Evolutionary conservation across 805 yeast genomes (phyloP).

Genomic region (Saturnispora halmiae): DNA sequence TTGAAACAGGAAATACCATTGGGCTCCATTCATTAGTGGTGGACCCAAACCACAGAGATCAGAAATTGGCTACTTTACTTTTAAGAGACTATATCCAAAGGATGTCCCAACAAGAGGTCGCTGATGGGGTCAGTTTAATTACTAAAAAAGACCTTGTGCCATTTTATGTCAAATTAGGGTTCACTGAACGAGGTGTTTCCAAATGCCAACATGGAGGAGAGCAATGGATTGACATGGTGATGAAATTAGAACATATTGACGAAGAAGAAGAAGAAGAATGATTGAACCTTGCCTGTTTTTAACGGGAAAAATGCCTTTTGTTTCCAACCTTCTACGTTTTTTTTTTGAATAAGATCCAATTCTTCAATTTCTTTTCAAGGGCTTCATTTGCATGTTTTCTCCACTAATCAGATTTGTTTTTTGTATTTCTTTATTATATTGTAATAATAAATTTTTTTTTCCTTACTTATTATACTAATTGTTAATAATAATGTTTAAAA

Average conservation of each 20-base stretch:
- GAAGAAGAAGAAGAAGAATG: slow-evolving; percentile 29
- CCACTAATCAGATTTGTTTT: too few species aligned
- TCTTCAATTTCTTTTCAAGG: too few species aligned
- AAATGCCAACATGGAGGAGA: slow-evolving; percentile 48
- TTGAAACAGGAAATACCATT: slow-evolving; percentile 61
- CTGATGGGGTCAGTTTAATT: slow-evolving; percentile 64
- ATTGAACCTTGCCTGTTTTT: too few species aligned
- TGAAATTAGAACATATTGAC: slow-evolving; percentile 35
- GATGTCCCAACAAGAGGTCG: slow-evolving; percentile 77
- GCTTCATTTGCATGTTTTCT: too few species aligned
- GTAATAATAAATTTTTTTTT: not conserved
- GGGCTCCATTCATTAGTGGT: slow-evolving; percentile 81
- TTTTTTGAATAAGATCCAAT: too few species aligned
- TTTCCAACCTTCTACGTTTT: too few species aligned
- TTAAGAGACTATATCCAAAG: slow-evolving; percentile 88
- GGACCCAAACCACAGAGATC: slow-evolving; percentile 68
- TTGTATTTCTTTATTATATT: too few species aligned
- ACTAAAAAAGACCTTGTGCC: slow-evolving; percentile 61
- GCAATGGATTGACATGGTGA: slow-evolving; percentile 51
- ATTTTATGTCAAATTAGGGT: slow-evolving; percentile 79
- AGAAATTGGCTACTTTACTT: slow-evolving; percentile 73
- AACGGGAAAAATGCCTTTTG: too few species aligned
- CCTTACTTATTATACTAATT: too few species aligned
- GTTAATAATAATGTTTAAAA: slow-evolving; percentile 8
- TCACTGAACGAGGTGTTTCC: slow-evolving; percentile 59